phyloP scores from a whole-genome alignment of 2,329 filamentous ascomycete species.

The Fusarium aywerte region DNA sequence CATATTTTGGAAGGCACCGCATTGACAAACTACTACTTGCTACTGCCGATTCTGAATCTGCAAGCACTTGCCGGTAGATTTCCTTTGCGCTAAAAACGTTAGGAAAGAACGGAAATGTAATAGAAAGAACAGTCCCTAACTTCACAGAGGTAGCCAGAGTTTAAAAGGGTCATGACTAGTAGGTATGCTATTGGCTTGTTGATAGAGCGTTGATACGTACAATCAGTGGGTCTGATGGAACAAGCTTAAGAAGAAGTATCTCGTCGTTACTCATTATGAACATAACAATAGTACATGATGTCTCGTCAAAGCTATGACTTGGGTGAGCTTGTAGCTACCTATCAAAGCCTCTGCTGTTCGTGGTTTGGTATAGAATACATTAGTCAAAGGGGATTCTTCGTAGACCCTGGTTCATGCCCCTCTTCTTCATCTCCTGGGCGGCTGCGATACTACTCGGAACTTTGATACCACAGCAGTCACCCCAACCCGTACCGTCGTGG shows the following conservation, averaged over 20 bases:
- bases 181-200: too few relatives aligned
- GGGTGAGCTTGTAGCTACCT: background rate
- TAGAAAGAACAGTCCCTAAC: too few relatives aligned
- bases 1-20: background rate
- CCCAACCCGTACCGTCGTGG: slow-evolving; percentile 78
- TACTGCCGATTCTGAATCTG: background rate
- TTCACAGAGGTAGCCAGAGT: too few relatives aligned
- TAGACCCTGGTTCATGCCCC: slow-evolving; percentile 67
- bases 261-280: slow-evolving; percentile 7
- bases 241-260: background rate
- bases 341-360: background rate
- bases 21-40: too few relatives aligned
- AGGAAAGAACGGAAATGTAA: too few relatives aligned
- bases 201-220: background rate
- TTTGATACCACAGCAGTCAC: slow-evolving; percentile 97
- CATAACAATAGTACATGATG: background rate
- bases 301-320: background rate
- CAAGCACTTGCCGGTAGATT: background rate
- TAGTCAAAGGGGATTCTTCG: slow-evolving; percentile 86
- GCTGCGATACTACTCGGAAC: slow-evolving; percentile 95
- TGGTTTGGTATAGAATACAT: slow-evolving; percentile 18
- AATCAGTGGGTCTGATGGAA: background rate
- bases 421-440: slow-evolving; percentile 87
- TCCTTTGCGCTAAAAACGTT: too few relatives aligned
- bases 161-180: too few relatives aligned